Evolutionary conservation across 495 filamentous ascomycete genomes (phyloP).

Genomic region (Barbatosphaeria neglecta): DNA sequence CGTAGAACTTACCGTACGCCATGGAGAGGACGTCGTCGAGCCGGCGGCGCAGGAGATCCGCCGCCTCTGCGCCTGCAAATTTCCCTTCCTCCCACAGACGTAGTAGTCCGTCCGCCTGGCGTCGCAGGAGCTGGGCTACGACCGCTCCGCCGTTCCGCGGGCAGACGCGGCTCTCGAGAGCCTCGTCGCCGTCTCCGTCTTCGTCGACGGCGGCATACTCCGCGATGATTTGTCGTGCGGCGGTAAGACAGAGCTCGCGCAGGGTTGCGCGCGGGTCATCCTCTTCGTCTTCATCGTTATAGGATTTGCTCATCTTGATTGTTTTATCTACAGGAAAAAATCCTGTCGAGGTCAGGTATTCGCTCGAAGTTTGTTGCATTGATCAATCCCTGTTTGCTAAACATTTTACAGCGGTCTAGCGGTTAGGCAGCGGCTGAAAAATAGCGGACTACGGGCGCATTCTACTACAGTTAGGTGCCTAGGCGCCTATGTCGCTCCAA

Average conservation of each 20-base stretch:
- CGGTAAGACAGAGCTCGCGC: not conserved
- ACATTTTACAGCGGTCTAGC: no score
- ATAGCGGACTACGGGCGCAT: no score
- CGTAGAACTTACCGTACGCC: conserved; percentile 52
- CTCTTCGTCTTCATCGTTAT: not conserved
- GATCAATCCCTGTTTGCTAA: no score
- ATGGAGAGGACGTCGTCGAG: conserved; percentile 30
- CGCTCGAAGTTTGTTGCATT: no score
- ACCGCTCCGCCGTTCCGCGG: not conserved
- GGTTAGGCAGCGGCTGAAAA: no score
- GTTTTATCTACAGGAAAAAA: no score
- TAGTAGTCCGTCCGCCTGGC: not conserved
- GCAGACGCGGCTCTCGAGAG: not conserved
- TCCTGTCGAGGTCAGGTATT: no score
- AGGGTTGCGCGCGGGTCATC: not conserved
- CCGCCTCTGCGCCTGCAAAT: not conserved
- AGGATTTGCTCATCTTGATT: not conserved
- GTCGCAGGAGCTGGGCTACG: not conserved
- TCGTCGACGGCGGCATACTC: no score
- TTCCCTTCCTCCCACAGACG: not conserved
- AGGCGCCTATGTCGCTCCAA: no score
- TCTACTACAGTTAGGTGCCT: no score
- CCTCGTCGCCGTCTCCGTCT: no score
- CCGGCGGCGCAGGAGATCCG: conserved; percentile 14
- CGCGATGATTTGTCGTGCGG: not conserved